Base-by-base conservation (phyloP, 805 yeast species). In the Lipomyces chichibuensis region DNA sequence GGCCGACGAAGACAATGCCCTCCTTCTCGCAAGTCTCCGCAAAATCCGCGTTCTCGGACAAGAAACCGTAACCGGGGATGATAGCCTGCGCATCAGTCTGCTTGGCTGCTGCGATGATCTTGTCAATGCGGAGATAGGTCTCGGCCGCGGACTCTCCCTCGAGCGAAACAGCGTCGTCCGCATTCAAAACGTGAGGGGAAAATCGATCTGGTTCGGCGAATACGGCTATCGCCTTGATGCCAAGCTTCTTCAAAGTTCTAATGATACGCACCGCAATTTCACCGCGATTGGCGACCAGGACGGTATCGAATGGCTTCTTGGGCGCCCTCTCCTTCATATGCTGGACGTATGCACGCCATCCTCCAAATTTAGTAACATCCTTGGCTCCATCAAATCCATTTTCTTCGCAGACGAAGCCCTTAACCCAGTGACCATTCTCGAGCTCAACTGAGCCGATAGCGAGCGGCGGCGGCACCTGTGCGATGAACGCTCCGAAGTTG, bases 211-310 rank as follows among this genome's bases (percentile, higher is more conserved):
- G 89, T 75, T 92, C 96, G 14, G 98, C 91, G 79, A 90, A 95
- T 57, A 94, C 89, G 5, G 98, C 95, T 72, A 94, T 88, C 0
- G 97, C 82, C 71, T 83, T 84, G 73, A 95, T 91, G 2, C 87
- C 87, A 71, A 95, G 77, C 77, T 88, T 89, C 78, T 90, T 91
- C 76, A 94, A 82, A 23, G 99, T 93, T 76, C 85, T 89, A 75
- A 94, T 92, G 73, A 95, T 92, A 75, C 99, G 84, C 37, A 93
- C 98, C 1, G 99, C 98, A 74, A 94, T 94, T 80, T 94, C 99
- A 77, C 98, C 98, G 80, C 99, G 86, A 82, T 94, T 94, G 53
- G 98, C 98, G 63, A 94, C 95, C 64, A 94, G 83, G n/a, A 94
- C 97, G 11, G 69, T 65, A 51, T 69, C 70, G 52, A 69, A 69